These are phyloP conservation scores for Hemisphaericaspora nanyangensis DNA, from an alignment of 805 yeast genomes.

Conservation along the genomic window DNA sequence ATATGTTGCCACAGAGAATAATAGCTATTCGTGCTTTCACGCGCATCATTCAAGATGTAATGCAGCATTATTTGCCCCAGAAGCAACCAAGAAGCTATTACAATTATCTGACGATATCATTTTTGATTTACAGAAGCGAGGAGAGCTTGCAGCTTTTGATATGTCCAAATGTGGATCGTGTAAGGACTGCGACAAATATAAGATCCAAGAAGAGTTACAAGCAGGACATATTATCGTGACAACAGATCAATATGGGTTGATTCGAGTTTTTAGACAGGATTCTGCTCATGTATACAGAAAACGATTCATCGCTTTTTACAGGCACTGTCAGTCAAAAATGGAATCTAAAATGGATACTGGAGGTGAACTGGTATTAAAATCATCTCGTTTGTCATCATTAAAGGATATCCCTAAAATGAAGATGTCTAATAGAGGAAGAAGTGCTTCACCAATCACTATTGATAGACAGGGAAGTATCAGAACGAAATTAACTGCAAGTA, in stretches of 20 bases:
- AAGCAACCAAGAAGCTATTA: conserved; percentile 56
- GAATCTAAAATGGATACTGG: neutral
- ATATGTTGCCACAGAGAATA: conserved; percentile 46
- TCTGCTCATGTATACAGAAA: conserved; percentile 47
- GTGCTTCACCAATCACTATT: conserved; percentile 4
- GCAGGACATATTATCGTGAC: conserved; percentile 61
- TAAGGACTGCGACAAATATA: neutral
- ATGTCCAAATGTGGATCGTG: neutral
- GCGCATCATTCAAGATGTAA: conserved; percentile 75
- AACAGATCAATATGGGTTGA: conserved; percentile 68
- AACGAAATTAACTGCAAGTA: neutral
- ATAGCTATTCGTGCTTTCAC: conserved; percentile 66
- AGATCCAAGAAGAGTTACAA: conserved; percentile 5
- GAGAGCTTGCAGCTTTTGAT: conserved; percentile 10
- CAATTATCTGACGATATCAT: conserved; percentile 77
- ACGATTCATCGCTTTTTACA: conserved; percentile 13
- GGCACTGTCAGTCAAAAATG: conserved; percentile 6
- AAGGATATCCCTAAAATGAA: neutral
- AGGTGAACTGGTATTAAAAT: neutral
- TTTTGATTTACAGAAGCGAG: conserved; percentile 50
- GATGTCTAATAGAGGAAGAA: neutral
- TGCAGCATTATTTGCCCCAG: conserved; percentile 75
- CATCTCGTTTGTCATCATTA: neutral
- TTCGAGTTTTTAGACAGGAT: conserved; percentile 79
- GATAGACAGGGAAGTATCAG: conserved; percentile 4